Base-by-base conservation (phyloP, 768 basidiomycete genomes). In the Auricularia auricula-judae region DNA sequence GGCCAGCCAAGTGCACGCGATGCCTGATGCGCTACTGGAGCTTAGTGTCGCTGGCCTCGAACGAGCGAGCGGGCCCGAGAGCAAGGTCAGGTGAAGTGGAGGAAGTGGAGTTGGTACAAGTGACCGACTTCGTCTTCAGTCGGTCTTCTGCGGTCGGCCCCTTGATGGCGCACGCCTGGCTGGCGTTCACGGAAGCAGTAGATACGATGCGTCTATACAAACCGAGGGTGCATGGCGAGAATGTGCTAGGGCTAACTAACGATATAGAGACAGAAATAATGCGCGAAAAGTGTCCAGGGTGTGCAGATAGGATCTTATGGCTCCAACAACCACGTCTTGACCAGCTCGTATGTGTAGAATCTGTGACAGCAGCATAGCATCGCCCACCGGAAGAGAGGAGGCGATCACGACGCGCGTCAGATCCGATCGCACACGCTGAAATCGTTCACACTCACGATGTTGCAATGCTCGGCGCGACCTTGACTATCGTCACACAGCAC, bases 391-490 rank as follows among this genome's bases (percentile, higher is more conserved):
- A n/a, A n/a, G 33, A 39, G n/a, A 51, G 33, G 16, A 29, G 21
- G 36, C 60, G 62, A 39, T 29, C 10, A 36, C 29, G 29, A 63
- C 29, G 5, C 47, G 14, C 47, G 47, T 51, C 47, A 51, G 47
- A 51, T 51, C 47, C 47, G 47, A 51, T 51, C 47, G 7, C 47
- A 51, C 47, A 51, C 47, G 47, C 47, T 51, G 47, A 51, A 21
- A 18, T 18, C 47, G 47, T 16, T 16, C 47, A 51, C 35, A 68
- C 68, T 59, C 60, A 72, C 36, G 86, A 87, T 43, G 88, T 93
- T 42, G 91, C 89, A 66, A 93, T 93, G 71, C 89, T 91, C 21
- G 91, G 91, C 1, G 91, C 87, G n/a, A 93, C 91, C 73, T 93
- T 93, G 66, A 93, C 91, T 92, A 73, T 65, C 66, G 47, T 16